Evolutionary conservation across 202 grass and related monocot species (phyloP).

Genomic region (Alloteropsis angusta): DNA sequence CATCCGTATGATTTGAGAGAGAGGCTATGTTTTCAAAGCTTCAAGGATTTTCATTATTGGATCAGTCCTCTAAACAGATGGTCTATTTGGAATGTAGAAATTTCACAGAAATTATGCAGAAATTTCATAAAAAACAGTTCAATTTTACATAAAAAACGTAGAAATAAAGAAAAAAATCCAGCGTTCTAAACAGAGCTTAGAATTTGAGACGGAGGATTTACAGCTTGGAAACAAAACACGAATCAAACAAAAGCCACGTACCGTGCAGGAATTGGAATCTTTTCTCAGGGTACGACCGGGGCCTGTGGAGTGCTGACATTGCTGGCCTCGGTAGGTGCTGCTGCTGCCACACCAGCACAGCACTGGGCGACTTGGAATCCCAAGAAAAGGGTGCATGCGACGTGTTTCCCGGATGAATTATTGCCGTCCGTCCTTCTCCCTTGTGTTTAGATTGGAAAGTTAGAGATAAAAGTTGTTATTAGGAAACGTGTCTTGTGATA

Average conservation of each 20-base stretch:
- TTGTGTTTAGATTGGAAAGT: too few relatives aligned
- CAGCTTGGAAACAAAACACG: background rate
- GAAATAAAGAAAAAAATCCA: too few relatives aligned
- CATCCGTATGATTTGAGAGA: background rate
- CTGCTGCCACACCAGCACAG: background rate
- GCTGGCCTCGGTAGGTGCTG: background rate
- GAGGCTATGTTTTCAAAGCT: too few relatives aligned
- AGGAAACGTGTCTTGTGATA: too few relatives aligned
- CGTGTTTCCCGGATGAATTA: slow-evolving; percentile 1
- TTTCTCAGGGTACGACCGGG: background rate
- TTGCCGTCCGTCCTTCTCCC: background rate
- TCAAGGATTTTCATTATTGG: too few relatives aligned
- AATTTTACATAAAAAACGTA: too few relatives aligned
- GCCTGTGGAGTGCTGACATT: too few relatives aligned
- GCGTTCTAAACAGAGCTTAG: too few relatives aligned
- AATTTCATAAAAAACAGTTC: too few relatives aligned
- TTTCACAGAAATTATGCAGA: too few relatives aligned
- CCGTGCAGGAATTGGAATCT: slow-evolving; percentile 8
- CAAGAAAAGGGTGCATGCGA: background rate
- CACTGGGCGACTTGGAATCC: background rate
- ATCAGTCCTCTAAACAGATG: slow-evolving; percentile 2
- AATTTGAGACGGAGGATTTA: slow-evolving; percentile 2
- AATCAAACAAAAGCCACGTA: background rate
- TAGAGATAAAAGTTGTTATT: too few relatives aligned
- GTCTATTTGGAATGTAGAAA: too few relatives aligned